A percentile compares a stretch with the other conserved stretches of the same genome.
These are phyloP conservation scores for Niveomyces coronatus DNA, from an alignment of 2,329 filamentous ascomycete species.

Conservation along the genomic window DNA sequence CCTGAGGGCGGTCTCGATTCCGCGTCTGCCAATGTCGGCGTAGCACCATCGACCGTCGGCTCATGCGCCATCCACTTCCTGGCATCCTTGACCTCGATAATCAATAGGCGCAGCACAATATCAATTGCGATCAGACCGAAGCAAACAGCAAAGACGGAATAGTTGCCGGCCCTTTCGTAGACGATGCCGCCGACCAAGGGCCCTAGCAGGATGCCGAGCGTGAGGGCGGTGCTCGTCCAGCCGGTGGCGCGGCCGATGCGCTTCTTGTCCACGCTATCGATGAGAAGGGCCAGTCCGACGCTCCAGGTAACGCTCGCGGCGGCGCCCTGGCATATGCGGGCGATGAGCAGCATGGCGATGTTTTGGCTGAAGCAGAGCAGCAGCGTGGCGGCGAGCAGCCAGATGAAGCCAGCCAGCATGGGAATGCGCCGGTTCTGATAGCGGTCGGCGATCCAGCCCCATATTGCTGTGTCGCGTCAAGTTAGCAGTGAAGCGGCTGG, in stretches of 20 bases:
- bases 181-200: slow-evolving; percentile 25
- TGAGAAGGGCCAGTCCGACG: slow-evolving; percentile 25
- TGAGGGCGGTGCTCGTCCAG: slow-evolving; percentile 24
- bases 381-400: slow-evolving; percentile 20
- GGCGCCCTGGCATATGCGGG: slow-evolving; percentile 23
- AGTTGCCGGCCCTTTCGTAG: slow-evolving; percentile 23
- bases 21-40: not conserved
- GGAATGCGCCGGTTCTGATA: slow-evolving; percentile 22
- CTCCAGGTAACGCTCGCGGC: slow-evolving; percentile 26
- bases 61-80: slow-evolving; percentile 17
- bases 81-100: slow-evolving; percentile 24
- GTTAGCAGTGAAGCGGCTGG: not conserved
- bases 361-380: slow-evolving; percentile 22
- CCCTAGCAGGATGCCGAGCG: slow-evolving; percentile 21
- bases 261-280: slow-evolving; percentile 22
- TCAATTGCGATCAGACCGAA: slow-evolving; percentile 24
- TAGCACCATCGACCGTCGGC: slow-evolving; percentile 2
- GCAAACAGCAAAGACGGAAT: slow-evolving; percentile 25
- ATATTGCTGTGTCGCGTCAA: slow-evolving; percentile 18
- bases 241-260: slow-evolving; percentile 23
- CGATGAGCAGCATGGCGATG: slow-evolving; percentile 23
- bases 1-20: not conserved
- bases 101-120: slow-evolving; percentile 20
- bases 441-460: slow-evolving; percentile 26
- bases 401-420: slow-evolving; percentile 23